A percentile compares a stretch with the other conserved stretches of the same genome.
Conservation (phyloP, 2,329 filamentous ascomycete genomes). For the Coniochaeta sp. region DNA sequence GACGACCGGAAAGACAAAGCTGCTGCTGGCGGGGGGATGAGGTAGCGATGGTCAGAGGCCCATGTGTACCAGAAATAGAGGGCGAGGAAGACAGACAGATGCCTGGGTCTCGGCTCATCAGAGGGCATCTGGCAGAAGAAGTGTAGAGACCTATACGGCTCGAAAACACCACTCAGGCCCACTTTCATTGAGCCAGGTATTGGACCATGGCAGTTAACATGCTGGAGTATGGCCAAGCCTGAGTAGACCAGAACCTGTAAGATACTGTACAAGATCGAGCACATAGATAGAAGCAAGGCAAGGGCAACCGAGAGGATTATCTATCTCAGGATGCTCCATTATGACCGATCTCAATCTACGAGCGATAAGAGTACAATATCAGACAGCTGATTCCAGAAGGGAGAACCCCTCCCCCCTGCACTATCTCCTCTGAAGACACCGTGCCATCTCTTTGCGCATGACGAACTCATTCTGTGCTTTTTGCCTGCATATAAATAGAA, state of each 20-base stretch:
- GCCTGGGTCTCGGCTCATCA: background rate
- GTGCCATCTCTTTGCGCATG: background rate
- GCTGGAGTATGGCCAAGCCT: background rate
- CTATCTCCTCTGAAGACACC: background rate
- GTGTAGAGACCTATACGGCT: background rate
- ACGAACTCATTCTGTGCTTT: background rate
- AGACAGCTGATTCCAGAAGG: background rate
- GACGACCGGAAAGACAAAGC: constrained; percentile 1
- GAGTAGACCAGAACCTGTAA: background rate
- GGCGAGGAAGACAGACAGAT: too few species aligned
- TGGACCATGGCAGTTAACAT: background rate
- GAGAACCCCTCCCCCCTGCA: background rate
- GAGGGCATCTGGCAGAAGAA: background rate
- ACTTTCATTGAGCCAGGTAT: background rate
- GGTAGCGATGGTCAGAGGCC: too few species aligned
- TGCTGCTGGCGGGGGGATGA: background rate
- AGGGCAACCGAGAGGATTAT: background rate
- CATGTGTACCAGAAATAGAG: too few species aligned
- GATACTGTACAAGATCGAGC: background rate
- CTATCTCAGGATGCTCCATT: background rate
- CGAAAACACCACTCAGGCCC: background rate
- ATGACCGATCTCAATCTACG: background rate
- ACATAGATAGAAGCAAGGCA: background rate
- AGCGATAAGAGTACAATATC: background rate
- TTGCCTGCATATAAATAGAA: background rate